A percentile compares a stretch with the other conserved stretches of the same genome.
Conservation (phyloP, 345 rosid genomes). For the Streptanthus diversifolius region DNA sequence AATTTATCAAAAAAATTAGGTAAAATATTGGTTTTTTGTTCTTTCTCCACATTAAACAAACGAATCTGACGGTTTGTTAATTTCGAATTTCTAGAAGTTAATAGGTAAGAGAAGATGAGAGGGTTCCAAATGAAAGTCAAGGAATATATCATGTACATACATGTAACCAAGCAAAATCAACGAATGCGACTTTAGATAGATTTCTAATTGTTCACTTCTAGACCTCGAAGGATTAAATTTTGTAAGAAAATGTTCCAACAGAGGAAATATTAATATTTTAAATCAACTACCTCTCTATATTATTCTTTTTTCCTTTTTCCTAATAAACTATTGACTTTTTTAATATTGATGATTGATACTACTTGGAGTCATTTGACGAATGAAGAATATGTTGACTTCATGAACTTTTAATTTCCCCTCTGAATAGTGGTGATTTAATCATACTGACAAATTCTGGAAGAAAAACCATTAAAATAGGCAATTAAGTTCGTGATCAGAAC, state of each 20-base stretch:
- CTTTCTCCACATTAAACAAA: neutral
- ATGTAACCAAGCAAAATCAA: neutral
- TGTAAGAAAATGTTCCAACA: neutral
- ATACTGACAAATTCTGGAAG: neutral
- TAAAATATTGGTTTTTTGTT: too few relatives aligned
- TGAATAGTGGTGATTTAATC: neutral
- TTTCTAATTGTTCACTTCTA: too few relatives aligned
- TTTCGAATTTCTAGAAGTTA: too few relatives aligned
- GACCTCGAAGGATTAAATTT: slow-evolving; percentile 8
- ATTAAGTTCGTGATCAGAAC: neutral
- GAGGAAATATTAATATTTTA: neutral
- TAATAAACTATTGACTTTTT: neutral
- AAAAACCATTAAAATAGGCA: neutral
- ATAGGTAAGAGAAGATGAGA: neutral
- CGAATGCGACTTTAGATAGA: slow-evolving; percentile 6
- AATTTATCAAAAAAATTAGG: too few relatives aligned
- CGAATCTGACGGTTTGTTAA: neutral
- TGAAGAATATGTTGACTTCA: slow-evolving; percentile 7
- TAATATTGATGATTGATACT: neutral
- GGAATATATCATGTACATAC: too few relatives aligned
- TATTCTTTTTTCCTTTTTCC: neutral
- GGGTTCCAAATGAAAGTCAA: slow-evolving; percentile 1
- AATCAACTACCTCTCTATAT: neutral
- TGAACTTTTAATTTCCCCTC: neutral
- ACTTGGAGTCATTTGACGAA: slow-evolving; percentile 9